Evolutionary conservation across 2,329 filamentous ascomycete genomes (phyloP).

Genomic region (Hymenoscyphus scutula): DNA sequence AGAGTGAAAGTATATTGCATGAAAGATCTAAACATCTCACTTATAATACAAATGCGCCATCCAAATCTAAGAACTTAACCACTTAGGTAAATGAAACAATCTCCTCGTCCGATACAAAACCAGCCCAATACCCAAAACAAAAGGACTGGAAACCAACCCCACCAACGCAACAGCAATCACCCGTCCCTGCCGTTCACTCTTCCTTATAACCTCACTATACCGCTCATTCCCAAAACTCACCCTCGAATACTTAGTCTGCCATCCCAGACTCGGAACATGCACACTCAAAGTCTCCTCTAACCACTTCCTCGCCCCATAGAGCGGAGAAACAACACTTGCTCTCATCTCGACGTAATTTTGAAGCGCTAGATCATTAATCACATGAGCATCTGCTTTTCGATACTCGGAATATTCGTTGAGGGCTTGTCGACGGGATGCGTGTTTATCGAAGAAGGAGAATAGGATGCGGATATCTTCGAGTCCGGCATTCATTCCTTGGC

Average conservation of each 20-base stretch:
- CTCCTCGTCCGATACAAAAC: conserved; percentile 23
- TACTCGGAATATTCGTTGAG: conserved; percentile 72
- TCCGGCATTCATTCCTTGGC: conserved; percentile 96
- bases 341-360: conserved; percentile 96
- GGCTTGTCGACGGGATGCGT: conserved; percentile 61
- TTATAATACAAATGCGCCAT: neutral
- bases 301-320: conserved; percentile 79
- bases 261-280: conserved; percentile 74
- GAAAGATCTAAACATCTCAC: no score
- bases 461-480: conserved; percentile 90
- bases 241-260: conserved; percentile 88
- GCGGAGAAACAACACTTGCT: conserved; percentile 71
- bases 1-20: no score
- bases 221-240: conserved; percentile 92
- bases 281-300: conserved; percentile 81
- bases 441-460: conserved; percentile 75
- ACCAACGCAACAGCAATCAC: conserved; percentile 26
- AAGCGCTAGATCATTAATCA: conserved; percentile 89
- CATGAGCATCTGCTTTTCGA: conserved; percentile 74
- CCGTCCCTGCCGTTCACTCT: conserved; percentile 65
- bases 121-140: conserved; percentile 23
- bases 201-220: conserved; percentile 77
- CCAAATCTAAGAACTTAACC: neutral
- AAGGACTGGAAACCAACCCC: conserved; percentile 18
- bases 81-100: neutral